Evolutionary conservation across 2,329 filamentous ascomycete genomes (phyloP).

Genomic region (Colletotrichum gloeosporioides): DNA sequence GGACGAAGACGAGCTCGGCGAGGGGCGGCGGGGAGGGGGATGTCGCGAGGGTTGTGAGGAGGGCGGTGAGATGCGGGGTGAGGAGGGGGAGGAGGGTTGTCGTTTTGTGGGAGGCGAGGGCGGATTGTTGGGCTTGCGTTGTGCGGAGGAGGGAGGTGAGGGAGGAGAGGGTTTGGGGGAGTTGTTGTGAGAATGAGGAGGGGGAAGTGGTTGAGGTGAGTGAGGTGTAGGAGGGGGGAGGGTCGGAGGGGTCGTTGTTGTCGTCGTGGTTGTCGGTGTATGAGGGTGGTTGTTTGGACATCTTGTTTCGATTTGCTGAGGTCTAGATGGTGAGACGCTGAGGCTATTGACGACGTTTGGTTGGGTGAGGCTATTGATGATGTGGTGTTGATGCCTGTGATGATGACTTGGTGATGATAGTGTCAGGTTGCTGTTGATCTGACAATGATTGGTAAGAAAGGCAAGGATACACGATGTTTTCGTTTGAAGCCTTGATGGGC

Average conservation of each 20-base stretch:
- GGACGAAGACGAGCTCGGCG: constrained; percentile 52
- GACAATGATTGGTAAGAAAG: too few relatives aligned
- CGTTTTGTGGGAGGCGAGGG: constrained; percentile 35
- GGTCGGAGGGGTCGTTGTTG: constrained; percentile 20
- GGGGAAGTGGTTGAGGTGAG: constrained; percentile 14
- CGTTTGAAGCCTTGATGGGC: too few relatives aligned
- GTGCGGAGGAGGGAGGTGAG: constrained; percentile 43
- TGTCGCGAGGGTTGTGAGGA: constrained; percentile 43
- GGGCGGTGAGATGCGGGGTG: constrained; percentile 44
- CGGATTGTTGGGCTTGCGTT: constrained; percentile 38
- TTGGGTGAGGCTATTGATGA: not conserved
- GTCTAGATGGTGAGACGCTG: too few relatives aligned
- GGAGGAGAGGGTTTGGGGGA: constrained; percentile 28
- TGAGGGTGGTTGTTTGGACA: constrained; percentile 22
- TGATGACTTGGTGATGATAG: not conserved
- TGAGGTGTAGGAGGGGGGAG: constrained; percentile 13
- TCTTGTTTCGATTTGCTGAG: too few relatives aligned
- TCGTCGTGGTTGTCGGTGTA: not conserved
- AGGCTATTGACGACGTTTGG: not conserved
- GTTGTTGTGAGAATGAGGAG: constrained; percentile 32
- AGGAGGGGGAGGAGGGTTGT: constrained; percentile 40
- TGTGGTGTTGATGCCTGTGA: not conserved
- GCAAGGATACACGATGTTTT: too few relatives aligned
- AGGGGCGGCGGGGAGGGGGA: constrained; percentile 34
- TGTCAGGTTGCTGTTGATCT: not conserved